Conservation (phyloP, 257 asterid species). For the Nicotiana tabacum region DNA sequence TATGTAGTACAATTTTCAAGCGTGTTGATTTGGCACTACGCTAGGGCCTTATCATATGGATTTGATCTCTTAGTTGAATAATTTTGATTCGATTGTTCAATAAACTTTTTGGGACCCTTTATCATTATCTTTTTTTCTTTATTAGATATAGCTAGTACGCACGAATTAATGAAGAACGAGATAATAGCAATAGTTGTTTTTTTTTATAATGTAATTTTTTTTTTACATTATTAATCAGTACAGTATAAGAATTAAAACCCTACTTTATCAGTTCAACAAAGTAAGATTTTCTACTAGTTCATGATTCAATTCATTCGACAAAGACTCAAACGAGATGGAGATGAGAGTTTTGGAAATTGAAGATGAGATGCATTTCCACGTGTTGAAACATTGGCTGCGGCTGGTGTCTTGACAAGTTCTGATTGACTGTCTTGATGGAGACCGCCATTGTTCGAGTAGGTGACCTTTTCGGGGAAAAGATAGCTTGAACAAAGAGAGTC, state of each 20-base stretch:
- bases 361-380: neutral
- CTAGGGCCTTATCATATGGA: neutral
- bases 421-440: slow-evolving; percentile 13
- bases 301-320: neutral
- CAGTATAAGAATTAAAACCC: too few relatives aligned
- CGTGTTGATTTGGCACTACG: slow-evolving; percentile 18
- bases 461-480: slow-evolving; percentile 4
- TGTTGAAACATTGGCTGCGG: slow-evolving; percentile 9
- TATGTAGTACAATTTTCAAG: neutral
- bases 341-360: neutral
- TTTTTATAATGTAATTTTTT: too few relatives aligned
- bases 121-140: neutral
- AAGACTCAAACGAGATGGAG: neutral
- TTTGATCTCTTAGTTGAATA: neutral
- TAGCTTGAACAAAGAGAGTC: neutral
- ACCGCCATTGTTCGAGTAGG: neutral
- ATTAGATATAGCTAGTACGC: neutral
- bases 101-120: slow-evolving; percentile 17
- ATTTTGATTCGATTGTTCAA: slow-evolving; percentile 8
- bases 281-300: neutral
- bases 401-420: neutral
- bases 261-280: neutral
- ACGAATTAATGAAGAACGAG: neutral
- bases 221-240: too few relatives aligned
- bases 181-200: neutral